A percentile compares a stretch with the other conserved stretches of the same genome.
These are phyloP conservation scores for Kuraishia floccosa DNA, from an alignment of 805 yeast species.

Conservation along the genomic window DNA sequence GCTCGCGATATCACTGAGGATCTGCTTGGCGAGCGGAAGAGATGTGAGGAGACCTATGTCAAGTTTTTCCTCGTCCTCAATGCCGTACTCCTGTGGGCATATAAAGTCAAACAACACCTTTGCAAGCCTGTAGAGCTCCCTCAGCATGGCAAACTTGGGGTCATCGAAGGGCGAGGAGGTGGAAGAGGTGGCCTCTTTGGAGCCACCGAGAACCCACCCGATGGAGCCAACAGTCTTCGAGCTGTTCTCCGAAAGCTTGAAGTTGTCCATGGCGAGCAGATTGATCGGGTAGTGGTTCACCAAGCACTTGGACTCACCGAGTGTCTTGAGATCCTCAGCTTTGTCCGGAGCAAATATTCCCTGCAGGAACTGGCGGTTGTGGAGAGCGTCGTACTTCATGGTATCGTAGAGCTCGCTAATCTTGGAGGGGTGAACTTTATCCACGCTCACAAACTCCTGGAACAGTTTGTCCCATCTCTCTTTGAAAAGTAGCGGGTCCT, in stretches of 20 bases:
- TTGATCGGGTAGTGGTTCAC: conserved; percentile 69
- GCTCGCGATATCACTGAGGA: conserved; percentile 65
- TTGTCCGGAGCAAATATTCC: conserved; percentile 62
- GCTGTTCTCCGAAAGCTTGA: conserved; percentile 40
- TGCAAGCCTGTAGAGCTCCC: conserved; percentile 83
- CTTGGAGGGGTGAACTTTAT: conserved; percentile 95
- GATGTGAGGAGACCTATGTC: conserved; percentile 94
- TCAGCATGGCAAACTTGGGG: conserved; percentile 62
- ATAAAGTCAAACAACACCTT: conserved; percentile 94
- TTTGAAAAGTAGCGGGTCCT: conserved; percentile 78
- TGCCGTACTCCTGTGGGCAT: conserved; percentile 98
- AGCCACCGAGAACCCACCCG: conserved; percentile 49
- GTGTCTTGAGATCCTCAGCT: conserved; percentile 28
- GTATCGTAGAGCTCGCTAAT: conserved; percentile 95
- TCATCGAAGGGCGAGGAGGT: conserved; percentile 55
- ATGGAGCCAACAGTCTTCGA: conserved; percentile 47
- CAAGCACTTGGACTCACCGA: conserved; percentile 36
- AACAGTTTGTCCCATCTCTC: conserved; percentile 98
- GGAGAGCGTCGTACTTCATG: conserved; percentile 96
- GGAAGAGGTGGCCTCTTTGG: conserved; percentile 13
- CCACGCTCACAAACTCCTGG: conserved; percentile 83
- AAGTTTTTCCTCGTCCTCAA: conserved; percentile 86
- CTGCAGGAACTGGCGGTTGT: conserved; percentile 81
- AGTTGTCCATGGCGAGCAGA: conserved; percentile 64
- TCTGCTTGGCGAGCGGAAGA: conserved; percentile 84